Conservation (phyloP, 2,329 filamentous ascomycete genomes). For the Coniochaeta hoffmannii region DNA sequence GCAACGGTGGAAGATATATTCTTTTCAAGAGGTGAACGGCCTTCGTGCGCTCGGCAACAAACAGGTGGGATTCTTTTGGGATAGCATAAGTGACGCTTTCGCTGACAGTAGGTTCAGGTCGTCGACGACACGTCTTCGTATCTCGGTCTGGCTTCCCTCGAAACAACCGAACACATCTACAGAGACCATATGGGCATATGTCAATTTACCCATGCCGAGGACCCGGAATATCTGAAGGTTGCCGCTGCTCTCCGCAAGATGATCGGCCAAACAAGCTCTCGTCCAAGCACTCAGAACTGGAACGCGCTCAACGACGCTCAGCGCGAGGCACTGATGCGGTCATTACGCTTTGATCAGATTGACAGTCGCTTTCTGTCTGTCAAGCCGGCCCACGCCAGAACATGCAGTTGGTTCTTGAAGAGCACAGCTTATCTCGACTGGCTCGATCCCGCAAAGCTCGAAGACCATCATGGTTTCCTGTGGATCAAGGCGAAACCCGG, state of each 20-base stretch:
- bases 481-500: not conserved
- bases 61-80: slow-evolving; percentile 6
- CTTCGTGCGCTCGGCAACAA: slow-evolving; percentile 3
- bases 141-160: slow-evolving; percentile 18
- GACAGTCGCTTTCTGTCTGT: slow-evolving; percentile 11
- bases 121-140: slow-evolving; percentile 29
- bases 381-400: slow-evolving; percentile 13
- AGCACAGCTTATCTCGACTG: slow-evolving; percentile 21
- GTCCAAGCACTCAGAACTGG: not conserved
- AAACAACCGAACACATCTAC: slow-evolving; percentile 24
- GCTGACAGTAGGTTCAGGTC: slow-evolving; percentile 11
- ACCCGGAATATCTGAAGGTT: slow-evolving; percentile 25
- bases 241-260: slow-evolving; percentile 6
- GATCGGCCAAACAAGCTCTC: not conserved
- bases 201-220: slow-evolving; percentile 19
- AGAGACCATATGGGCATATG: slow-evolving; percentile 28
- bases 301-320: slow-evolving; percentile 2
- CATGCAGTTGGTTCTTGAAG: slow-evolving; percentile 16
- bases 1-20: slow-evolving; percentile 24
- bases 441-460: slow-evolving; percentile 17
- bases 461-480: slow-evolving; percentile 13
- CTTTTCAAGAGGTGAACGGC: slow-evolving; percentile 24
- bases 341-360: slow-evolving; percentile 14
- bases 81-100: not conserved
- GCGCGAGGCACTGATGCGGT: slow-evolving; percentile 6